Conservation (phyloP, 78 protist genomes). For the Anaeramoeba flamelloides region DNA sequence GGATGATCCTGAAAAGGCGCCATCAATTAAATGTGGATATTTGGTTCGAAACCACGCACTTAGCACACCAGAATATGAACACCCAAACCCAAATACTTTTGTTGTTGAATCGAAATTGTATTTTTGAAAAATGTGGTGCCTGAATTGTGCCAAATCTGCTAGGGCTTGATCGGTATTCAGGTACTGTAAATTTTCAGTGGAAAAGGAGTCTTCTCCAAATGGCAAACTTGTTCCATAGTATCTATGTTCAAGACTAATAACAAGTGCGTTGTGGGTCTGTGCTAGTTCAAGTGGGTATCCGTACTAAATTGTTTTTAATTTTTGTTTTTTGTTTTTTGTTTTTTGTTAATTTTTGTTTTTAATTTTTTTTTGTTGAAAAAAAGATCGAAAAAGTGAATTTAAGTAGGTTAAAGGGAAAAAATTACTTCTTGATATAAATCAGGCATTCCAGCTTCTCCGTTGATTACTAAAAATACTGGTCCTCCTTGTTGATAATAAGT, state of each 20-base stretch:
- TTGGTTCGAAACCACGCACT: neutral
- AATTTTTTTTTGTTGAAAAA: neutral
- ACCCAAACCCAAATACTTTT: neutral
- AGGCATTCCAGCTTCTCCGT: neutral
- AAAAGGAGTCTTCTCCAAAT: neutral
- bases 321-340: neutral
- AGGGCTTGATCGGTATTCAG: neutral
- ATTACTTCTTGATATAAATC: neutral
- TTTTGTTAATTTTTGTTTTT: neutral
- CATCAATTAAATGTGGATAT: constrained; percentile 1
- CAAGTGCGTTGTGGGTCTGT: neutral
- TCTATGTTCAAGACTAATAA: neutral
- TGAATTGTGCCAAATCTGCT: neutral
- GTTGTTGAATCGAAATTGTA: neutral
- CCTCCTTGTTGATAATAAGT: neutral
- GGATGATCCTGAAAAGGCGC: neutral
- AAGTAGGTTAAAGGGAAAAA: neutral
- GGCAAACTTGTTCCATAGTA: neutral
- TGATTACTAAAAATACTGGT: neutral
- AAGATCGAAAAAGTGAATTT: neutral
- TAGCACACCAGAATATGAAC: constrained; percentile 2
- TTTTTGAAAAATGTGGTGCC: neutral
- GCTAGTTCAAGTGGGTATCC: neutral
- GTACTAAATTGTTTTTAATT: neutral
- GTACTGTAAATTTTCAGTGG: neutral